phyloP scores from a whole-genome alignment of 1,139 yeast species.

The Pichia sp. region DNA sequence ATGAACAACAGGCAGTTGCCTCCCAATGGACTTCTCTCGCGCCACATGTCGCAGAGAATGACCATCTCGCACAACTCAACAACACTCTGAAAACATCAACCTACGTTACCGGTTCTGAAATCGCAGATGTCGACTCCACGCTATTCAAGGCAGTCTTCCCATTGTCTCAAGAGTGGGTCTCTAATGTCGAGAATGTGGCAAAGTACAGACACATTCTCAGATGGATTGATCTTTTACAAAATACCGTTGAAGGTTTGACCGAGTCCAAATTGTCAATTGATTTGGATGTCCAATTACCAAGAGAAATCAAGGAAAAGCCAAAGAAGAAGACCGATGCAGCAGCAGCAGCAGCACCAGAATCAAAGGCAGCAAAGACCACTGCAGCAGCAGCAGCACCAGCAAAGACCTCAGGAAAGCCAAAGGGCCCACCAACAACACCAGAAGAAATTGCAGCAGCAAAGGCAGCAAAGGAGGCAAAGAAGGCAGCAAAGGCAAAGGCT shows the following conservation, averaged over 20 bases:
- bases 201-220: conserved; percentile 74
- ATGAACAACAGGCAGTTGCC: too few relatives aligned
- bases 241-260: conserved; percentile 46
- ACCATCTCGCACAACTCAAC: conserved; percentile 45
- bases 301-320: conserved; percentile 53
- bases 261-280: conserved; percentile 48
- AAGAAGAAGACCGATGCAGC: conserved; percentile 14
- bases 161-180: conserved; percentile 47
- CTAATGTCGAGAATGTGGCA: conserved; percentile 43
- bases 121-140: conserved; percentile 55
- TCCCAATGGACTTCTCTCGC: conserved; percentile 79
- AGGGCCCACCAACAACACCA: conserved; percentile 21
- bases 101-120: conserved; percentile 58
- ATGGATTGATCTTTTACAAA: conserved; percentile 87
- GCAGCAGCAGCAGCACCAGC: conserved; percentile 23
- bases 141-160: conserved; percentile 64
- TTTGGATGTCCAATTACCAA: conserved; percentile 56
- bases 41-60: conserved; percentile 49
- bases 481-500: conserved; percentile 67
- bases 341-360: conserved; percentile 15
- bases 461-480: conserved; percentile 44
- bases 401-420: too few relatives aligned
- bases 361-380: conserved; percentile 23
- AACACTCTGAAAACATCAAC: conserved; percentile 62
- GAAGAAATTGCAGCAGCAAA: conserved; percentile 24